A percentile compares a stretch with the other conserved stretches of the same genome.
Conservation (phyloP, 257 asterid species). For the Rauvolfia tetraphylla region DNA sequence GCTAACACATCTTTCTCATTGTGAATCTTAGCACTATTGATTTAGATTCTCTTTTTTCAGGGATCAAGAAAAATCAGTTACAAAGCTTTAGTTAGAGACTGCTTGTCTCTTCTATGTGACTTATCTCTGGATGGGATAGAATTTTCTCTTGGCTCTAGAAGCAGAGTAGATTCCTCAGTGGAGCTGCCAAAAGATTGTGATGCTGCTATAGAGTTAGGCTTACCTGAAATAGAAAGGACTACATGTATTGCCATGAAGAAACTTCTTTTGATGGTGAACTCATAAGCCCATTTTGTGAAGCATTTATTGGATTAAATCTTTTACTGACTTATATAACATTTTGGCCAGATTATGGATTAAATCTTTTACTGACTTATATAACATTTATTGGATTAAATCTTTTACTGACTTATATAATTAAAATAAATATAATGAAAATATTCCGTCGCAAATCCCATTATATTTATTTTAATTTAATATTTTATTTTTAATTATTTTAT, state of each 20-base stretch:
- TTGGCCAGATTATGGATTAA: slow-evolving; percentile 67
- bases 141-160: slow-evolving; percentile 32
- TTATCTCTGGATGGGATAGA: slow-evolving; percentile 29
- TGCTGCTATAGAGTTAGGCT: slow-evolving; percentile 44
- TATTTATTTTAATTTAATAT: too few species aligned
- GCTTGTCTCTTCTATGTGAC: slow-evolving; percentile 43
- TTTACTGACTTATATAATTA: slow-evolving; percentile 17
- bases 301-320: slow-evolving; percentile 17
- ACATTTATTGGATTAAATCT: slow-evolving; percentile 16
- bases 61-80: slow-evolving; percentile 72
- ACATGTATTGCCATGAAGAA: slow-evolving; percentile 53
- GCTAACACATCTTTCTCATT: background rate
- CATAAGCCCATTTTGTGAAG: slow-evolving; percentile 21
- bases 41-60: slow-evolving; percentile 36
- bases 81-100: slow-evolving; percentile 63
- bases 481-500: too few species aligned
- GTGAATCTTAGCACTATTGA: background rate
- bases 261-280: slow-evolving; percentile 57
- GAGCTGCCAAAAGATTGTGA: slow-evolving; percentile 27
- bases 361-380: too few species aligned
- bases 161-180: slow-evolving; percentile 24
- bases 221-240: slow-evolving; percentile 56
- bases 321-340: slow-evolving; percentile 18
- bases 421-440: too few species aligned
- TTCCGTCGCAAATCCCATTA: too few species aligned